Evolutionary conservation across 495 filamentous ascomycete genomes (phyloP).

Genomic region (Physcia stellaris): DNA sequence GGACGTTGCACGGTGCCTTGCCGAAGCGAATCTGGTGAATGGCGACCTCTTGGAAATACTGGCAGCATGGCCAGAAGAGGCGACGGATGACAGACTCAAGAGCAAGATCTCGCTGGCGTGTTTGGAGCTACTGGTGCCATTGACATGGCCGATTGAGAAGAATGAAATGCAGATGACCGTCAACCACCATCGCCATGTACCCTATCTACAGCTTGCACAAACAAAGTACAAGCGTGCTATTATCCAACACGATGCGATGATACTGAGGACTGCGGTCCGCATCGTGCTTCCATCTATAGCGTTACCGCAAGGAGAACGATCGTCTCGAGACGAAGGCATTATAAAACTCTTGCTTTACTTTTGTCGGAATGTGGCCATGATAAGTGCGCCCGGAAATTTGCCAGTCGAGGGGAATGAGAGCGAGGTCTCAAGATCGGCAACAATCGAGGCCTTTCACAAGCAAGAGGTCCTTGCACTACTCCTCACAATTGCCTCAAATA

Average conservation of each 20-base stretch:
- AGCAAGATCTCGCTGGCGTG: slow-evolving; percentile 74
- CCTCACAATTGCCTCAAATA: slow-evolving; percentile 74
- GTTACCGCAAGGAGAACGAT: slow-evolving; percentile 58
- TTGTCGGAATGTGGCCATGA: slow-evolving; percentile 75
- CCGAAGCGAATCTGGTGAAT: slow-evolving; percentile 83
- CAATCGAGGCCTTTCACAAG: slow-evolving; percentile 73
- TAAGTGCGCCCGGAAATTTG: slow-evolving; percentile 48
- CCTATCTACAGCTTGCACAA: slow-evolving; percentile 78
- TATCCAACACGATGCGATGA: slow-evolving; percentile 63
- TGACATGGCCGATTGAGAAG: slow-evolving; percentile 89
- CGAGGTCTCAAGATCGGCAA: slow-evolving; percentile 75
- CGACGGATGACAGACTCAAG: slow-evolving; percentile 55
- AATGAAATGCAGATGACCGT: slow-evolving; percentile 67
- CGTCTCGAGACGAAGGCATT: slow-evolving; percentile 73
- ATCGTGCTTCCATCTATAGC: slow-evolving; percentile 83
- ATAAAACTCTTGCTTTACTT: slow-evolving; percentile 86
- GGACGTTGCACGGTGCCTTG: slow-evolving; percentile 87
- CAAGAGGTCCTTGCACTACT: slow-evolving; percentile 84
- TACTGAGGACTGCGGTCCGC: slow-evolving; percentile 65
- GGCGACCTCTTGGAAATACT: slow-evolving; percentile 86
- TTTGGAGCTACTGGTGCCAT: slow-evolving; percentile 80
- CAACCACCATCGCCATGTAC: slow-evolving; percentile 83
- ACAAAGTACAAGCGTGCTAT: slow-evolving; percentile 78
- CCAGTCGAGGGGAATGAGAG: slow-evolving; percentile 63
- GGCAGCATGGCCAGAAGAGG: slow-evolving; percentile 55